A percentile compares a stretch with the other conserved stretches of the same genome.
Conservation (phyloP, 257 asterid genomes). For the Lycium ferocissimum region DNA sequence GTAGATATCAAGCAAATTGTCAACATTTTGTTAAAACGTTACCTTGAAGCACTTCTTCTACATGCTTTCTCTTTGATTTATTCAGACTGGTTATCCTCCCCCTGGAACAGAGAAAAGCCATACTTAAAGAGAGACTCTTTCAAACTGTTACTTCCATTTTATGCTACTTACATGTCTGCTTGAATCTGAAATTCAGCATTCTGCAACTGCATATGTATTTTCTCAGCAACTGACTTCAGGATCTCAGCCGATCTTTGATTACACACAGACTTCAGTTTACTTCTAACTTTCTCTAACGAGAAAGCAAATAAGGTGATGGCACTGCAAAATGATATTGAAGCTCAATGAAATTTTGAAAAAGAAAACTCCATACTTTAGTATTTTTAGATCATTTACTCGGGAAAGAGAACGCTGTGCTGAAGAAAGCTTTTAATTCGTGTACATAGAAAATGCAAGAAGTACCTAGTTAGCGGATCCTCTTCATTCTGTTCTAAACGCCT, state of each 20-base stretch:
- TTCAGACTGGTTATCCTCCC: slow-evolving; percentile 61
- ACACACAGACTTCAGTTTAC: slow-evolving; percentile 68
- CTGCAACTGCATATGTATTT: slow-evolving; percentile 60
- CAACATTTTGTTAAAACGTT: slow-evolving; percentile 37
- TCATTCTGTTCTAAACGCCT: slow-evolving; percentile 56
- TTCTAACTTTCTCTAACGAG: slow-evolving; percentile 71
- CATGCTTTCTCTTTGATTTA: slow-evolving; percentile 61
- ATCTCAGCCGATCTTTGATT: slow-evolving; percentile 74
- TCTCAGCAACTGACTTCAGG: slow-evolving; percentile 69
- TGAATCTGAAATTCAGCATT: slow-evolving; percentile 77
- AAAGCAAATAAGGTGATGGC: slow-evolving; percentile 65
- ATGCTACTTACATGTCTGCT: slow-evolving; percentile 66
- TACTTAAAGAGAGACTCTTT: slow-evolving; percentile 37
- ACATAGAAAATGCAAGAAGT: slow-evolving; percentile 41
- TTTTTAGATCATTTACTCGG: slow-evolving; percentile 26
- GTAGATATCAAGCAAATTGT: not conserved
- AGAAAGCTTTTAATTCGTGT: not conserved
- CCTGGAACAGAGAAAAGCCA: slow-evolving; percentile 58
- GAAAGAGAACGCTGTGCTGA: slow-evolving; percentile 16
- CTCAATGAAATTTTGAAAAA: slow-evolving; percentile 13
- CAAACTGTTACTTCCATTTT: slow-evolving; percentile 31
- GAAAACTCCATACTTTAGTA: not conserved
- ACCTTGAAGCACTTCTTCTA: slow-evolving; percentile 82
- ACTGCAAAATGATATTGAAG: slow-evolving; percentile 51
- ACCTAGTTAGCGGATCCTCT: slow-evolving; percentile 74